phyloP scores from a whole-genome alignment of 2,329 filamentous ascomycete genomes.

The Microascus cirrosus region DNA sequence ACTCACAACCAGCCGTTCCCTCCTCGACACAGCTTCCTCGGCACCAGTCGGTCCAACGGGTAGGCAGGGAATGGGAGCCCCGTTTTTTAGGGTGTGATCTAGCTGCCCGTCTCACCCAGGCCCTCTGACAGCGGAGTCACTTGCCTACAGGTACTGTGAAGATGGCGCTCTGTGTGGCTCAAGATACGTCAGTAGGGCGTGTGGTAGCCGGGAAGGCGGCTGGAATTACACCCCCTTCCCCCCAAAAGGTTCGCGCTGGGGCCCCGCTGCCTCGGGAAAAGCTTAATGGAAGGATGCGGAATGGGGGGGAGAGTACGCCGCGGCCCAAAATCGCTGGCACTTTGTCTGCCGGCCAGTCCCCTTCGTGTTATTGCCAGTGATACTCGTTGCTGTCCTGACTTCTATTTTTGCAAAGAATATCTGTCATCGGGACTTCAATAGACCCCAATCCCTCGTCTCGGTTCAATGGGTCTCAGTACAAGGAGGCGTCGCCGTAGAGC shows the following conservation, averaged over 20 bases:
- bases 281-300: neutral
- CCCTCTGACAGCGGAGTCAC: neutral
- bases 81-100: neutral
- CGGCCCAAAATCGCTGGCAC: too few relatives aligned
- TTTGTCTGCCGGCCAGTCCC: too few relatives aligned
- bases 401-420: too few relatives aligned
- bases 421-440: too few relatives aligned
- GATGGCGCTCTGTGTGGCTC: neutral
- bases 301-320: too few relatives aligned
- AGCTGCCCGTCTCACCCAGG: neutral
- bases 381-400: too few relatives aligned
- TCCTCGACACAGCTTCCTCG: neutral
- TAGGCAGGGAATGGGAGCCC: neutral
- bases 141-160: neutral
- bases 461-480: neutral
- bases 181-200: neutral
- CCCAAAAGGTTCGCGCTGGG: neutral
- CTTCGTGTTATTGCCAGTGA: too few relatives aligned
- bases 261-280: neutral
- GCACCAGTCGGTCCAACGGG: slow-evolving; percentile 10
- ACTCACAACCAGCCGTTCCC: neutral
- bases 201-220: neutral
- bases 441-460: too few relatives aligned
- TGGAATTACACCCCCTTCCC: neutral
- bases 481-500: neutral